Percentiles rank a stretch among this genome's conserved stretches.
Evolutionary conservation across 768 basidiomycete species (phyloP).

Genomic region (Trametes maxima): DNA sequence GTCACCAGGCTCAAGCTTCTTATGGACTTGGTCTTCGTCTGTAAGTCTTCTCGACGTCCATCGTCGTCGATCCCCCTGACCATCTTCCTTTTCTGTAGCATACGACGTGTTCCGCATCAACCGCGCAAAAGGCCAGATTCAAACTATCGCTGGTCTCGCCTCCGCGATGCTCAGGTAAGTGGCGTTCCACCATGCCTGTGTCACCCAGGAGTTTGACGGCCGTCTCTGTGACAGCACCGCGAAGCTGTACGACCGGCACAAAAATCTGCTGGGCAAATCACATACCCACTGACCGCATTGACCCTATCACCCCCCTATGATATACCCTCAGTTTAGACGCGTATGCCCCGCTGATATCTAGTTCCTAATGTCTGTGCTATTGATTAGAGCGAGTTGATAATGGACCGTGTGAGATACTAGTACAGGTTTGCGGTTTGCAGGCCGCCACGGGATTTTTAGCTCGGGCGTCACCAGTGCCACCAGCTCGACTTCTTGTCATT

Average conservation of each 20-base stretch:
- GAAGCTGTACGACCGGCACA: constrained; percentile 77
- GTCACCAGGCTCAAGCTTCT: constrained; percentile 68
- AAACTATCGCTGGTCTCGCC: constrained; percentile 66
- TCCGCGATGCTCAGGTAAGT: constrained; percentile 75
- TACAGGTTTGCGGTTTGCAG: not conserved
- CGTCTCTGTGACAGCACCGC: constrained; percentile 50
- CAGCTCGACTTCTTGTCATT: constrained; percentile 19
- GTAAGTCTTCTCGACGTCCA: constrained; percentile 45
- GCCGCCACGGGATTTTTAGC: not conserved
- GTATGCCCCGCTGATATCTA: constrained; percentile 9
- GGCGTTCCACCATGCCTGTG: not conserved
- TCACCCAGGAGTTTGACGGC: constrained; percentile 6
- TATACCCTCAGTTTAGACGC: constrained; percentile 10
- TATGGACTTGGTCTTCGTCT: constrained; percentile 89
- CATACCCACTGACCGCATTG: constrained; percentile 10
- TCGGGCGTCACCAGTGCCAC: constrained; percentile 31
- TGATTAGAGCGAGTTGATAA: constrained; percentile 10
- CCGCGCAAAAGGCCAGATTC: constrained; percentile 58
- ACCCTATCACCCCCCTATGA: not conserved
- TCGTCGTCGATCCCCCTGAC: not conserved
- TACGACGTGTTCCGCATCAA: constrained; percentile 78
- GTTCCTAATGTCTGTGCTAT: constrained; percentile 5
- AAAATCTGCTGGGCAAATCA: constrained; percentile 45
- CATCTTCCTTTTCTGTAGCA: constrained; percentile 44
- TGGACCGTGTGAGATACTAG: constrained; percentile 5